Conservation (phyloP, 106 monocot genomes). For the Acorus gramineus region DNA sequence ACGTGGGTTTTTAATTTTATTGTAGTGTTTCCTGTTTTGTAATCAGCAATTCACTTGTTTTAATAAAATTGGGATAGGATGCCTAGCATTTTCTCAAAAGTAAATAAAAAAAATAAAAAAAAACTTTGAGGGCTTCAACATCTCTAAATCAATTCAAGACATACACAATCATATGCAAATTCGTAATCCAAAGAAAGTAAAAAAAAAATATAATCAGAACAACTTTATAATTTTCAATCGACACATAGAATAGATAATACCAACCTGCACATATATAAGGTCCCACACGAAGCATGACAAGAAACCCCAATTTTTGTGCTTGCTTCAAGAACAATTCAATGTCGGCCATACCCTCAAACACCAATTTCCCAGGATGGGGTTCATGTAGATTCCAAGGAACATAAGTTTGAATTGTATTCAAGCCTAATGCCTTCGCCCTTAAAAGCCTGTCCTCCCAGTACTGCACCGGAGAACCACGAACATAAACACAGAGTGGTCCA, state of each 20-base stretch:
- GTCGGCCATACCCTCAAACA: conserved; percentile 71
- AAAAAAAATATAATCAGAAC: neutral
- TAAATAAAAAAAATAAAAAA: too few relatives aligned
- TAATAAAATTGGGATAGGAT: too few relatives aligned
- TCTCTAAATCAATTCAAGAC: too few relatives aligned
- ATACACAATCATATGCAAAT: too few relatives aligned
- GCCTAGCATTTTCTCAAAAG: too few relatives aligned
- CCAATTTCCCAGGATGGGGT: conserved; percentile 58
- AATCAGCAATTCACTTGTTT: too few relatives aligned
- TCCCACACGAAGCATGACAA: conserved; percentile 88
- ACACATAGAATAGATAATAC: neutral
- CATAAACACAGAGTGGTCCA: too few relatives aligned
- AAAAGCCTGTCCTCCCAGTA: conserved; percentile 88
- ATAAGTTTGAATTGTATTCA: conserved; percentile 96
- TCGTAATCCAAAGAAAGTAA: too few relatives aligned
- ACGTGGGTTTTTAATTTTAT: too few relatives aligned
- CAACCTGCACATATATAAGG: conserved; percentile 97
- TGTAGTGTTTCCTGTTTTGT: too few relatives aligned
- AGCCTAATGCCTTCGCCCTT: conserved; percentile 85
- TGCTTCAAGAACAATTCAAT: conserved; percentile 65
- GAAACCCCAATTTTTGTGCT: conserved; percentile 68
- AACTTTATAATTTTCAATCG: neutral
- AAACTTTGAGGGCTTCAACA: too few relatives aligned
- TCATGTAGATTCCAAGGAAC: conserved; percentile 99
- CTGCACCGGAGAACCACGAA: conserved; percentile 16